phyloP scores from a whole-genome alignment of 805 yeast genomes.

The Suhomyces tanzawaensis region DNA sequence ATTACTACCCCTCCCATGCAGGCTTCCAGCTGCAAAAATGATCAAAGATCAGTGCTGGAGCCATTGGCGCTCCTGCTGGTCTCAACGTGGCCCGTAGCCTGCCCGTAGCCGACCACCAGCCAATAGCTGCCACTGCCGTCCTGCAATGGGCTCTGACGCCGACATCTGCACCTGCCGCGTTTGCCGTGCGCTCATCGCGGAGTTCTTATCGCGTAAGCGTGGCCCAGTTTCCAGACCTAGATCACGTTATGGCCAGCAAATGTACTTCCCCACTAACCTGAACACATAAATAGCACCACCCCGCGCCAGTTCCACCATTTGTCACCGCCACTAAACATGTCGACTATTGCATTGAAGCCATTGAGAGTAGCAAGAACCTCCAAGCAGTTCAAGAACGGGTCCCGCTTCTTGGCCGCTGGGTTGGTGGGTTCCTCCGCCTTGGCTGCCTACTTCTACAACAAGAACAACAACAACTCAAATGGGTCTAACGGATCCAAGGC shows the following conservation, averaged over 20 bases:
- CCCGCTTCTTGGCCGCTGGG: conserved; percentile 15
- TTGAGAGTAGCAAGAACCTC: not conserved
- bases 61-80: too few species aligned
- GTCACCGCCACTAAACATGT: conserved; percentile 7
- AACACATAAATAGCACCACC: not conserved
- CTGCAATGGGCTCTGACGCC: too few species aligned
- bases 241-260: not conserved
- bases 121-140: too few species aligned
- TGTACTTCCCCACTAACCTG: not conserved
- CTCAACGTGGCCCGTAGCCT: too few species aligned
- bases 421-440: conserved; percentile 23
- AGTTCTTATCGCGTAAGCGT: not conserved
- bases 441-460: conserved; percentile 17
- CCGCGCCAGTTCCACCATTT: not conserved
- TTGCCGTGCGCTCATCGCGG: not conserved
- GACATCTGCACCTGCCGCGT: too few species aligned
- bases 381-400: conserved; percentile 1
- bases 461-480: conserved; percentile 5
- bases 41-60: too few species aligned
- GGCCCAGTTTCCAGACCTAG: not conserved
- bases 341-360: conserved; percentile 9
- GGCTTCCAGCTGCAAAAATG: too few species aligned
- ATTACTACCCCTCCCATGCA: too few species aligned
- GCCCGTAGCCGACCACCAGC: too few species aligned
- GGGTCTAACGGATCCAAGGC: conserved; percentile 10